Evolutionary conservation across 164 flowering plant genomes (phyloP), one percentile per base, ranked within the genome.

Genomic region (Kingdonia uniflora): DNA sequence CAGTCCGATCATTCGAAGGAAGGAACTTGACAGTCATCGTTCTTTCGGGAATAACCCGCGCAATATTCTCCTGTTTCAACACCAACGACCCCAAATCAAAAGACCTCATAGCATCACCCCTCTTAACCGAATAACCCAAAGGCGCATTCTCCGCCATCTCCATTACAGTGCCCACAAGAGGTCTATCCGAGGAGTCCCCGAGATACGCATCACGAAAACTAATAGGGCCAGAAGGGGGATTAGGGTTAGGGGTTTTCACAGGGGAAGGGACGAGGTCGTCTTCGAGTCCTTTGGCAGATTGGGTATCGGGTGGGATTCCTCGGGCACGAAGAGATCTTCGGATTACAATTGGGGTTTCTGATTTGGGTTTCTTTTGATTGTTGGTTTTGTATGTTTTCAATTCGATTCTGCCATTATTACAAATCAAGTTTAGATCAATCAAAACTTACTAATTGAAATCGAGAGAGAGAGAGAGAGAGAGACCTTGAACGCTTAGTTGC

Each of bases 261-360:
- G 37, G 33, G 17, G 75, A 29, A 29, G 35, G 35, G 35, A 3
- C 54, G n/a, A 49, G 45, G 37, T 65, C 73, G 37, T 64, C 67
- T 17, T 57, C 56, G 0, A 69, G 50, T 1, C 75, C 83, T 6
- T 49, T 55, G 1, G 55, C 51, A 15, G 57, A 39, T 2, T 57
- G 20, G 22, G 68, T 54, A 54, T 80, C 85, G 0, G 92, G 95
- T 0, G 76, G 67, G 58, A 78, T 60, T 16, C 89, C 85, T 42
- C 79, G 69, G 3, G 78, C 42, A 10, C 95, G 82, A n/a, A 85
- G 75, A 6, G 97, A 91, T 11, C 89, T 67, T n/a, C 96, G 75
- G 16, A 76, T 64, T 4, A 76, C 81, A 11, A 70, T 49, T 0
- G 85, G 81, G n/a, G 61, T n/a, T 57, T 71, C 65, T 0, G 57